Percentiles rank a stretch among this genome's conserved stretches.
phyloP scores from a whole-genome alignment of 345 rosid genomes.

The Gynandropsis gynandra region DNA sequence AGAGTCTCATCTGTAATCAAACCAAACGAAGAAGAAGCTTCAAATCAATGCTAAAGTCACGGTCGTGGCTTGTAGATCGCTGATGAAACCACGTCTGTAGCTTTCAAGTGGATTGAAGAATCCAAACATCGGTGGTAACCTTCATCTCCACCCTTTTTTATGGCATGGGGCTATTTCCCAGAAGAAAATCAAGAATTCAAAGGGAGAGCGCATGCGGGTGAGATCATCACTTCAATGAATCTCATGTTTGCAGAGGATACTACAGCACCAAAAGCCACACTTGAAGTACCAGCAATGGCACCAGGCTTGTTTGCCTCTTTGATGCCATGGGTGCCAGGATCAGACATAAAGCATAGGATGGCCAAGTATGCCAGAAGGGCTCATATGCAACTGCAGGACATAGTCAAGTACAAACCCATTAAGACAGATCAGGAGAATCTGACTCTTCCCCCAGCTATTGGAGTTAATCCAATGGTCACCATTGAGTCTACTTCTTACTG shows the following conservation, averaged over 20 bases:
- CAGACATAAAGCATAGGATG: slow-evolving; percentile 34
- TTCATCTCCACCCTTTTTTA: slow-evolving; percentile 58
- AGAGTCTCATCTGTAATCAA: slow-evolving; percentile 29
- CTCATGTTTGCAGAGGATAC: slow-evolving; percentile 38
- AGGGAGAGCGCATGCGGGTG: slow-evolving; percentile 51
- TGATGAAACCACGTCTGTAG: slow-evolving; percentile 49
- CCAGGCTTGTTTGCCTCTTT: slow-evolving; percentile 46
- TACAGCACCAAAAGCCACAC: slow-evolving; percentile 34
- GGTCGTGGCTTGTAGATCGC: slow-evolving; percentile 57
- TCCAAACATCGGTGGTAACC: slow-evolving; percentile 51
- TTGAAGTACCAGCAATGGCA: slow-evolving; percentile 52
- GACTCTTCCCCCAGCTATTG: no score
- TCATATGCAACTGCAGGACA: no score
- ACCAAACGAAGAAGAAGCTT: slow-evolving; percentile 31
- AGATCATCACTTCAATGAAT: slow-evolving; percentile 53
- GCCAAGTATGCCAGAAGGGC: slow-evolving; percentile 35
- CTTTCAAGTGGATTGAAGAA: slow-evolving; percentile 49
- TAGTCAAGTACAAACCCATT: no score
- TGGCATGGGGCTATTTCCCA: slow-evolving; percentile 66
- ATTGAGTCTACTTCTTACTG: no score
- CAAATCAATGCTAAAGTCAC: slow-evolving; percentile 53
- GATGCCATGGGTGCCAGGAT: slow-evolving; percentile 40
- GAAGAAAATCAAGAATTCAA: slow-evolving; percentile 27
- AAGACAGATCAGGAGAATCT: no score
- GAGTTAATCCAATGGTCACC: no score